A percentile compares a stretch with the other conserved stretches of the same genome.
phyloP scores from a whole-genome alignment of 2,329 filamentous ascomycete genomes.

The Fusarium duplospermum region DNA sequence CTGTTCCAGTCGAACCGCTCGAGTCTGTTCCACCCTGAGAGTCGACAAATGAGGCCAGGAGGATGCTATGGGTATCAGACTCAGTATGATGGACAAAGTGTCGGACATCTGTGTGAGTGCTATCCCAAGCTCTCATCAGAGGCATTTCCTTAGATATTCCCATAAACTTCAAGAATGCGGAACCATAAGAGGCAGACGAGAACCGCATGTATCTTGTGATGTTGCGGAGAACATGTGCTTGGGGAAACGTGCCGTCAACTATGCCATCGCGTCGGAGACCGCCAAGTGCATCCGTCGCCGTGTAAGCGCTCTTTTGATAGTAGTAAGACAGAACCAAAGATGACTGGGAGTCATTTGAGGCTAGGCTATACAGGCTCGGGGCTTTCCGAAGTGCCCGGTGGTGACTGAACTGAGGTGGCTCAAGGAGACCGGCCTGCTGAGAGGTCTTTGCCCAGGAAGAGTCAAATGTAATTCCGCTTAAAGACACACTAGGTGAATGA shows the following conservation, averaged over 20 bases:
- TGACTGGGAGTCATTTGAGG: conserved; percentile 65
- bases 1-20: conserved; percentile 72
- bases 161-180: conserved; percentile 71
- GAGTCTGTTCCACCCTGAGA: conserved; percentile 74
- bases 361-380: conserved; percentile 71
- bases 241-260: conserved; percentile 69
- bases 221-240: conserved; percentile 69
- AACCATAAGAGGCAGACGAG: conserved; percentile 74
- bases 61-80: conserved; percentile 66
- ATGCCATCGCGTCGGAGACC: conserved; percentile 63
- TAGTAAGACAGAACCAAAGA: conserved; percentile 65
- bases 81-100: conserved; percentile 74
- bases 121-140: conserved; percentile 55
- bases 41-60: conserved; percentile 78
- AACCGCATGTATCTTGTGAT: conserved; percentile 74
- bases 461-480: conserved; percentile 42
- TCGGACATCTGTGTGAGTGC: conserved; percentile 69
- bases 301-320: conserved; percentile 61
- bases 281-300: conserved; percentile 60
- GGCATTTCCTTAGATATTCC: conserved; percentile 67
- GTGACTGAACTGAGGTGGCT: conserved; percentile 39
- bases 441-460: conserved; percentile 34
- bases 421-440: conserved; percentile 24
- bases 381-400: conserved; percentile 49
- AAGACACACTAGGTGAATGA: conserved; percentile 55